Evolutionary conservation across 176 grass and related monocot genomes (phyloP).

Genomic region (Oryza officinalis): DNA sequence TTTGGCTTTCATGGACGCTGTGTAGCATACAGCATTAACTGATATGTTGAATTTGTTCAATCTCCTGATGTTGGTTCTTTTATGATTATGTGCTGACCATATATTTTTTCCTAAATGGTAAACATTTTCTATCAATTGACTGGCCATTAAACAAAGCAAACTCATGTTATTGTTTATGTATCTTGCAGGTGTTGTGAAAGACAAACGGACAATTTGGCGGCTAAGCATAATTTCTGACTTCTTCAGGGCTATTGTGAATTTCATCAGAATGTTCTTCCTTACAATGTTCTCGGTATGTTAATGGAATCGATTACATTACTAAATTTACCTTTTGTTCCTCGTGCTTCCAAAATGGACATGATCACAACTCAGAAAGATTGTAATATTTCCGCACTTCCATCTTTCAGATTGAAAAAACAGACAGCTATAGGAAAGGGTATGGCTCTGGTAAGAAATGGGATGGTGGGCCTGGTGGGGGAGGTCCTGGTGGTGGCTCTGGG

Average conservation of each 20-base stretch:
- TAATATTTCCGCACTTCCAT: background rate
- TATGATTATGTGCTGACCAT: background rate
- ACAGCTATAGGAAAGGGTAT: conserved; percentile 79
- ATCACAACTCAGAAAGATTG: background rate
- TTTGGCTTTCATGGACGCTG: background rate
- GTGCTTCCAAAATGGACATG: background rate
- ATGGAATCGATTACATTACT: background rate
- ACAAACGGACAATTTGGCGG: conserved; percentile 82
- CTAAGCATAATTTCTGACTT: conserved; percentile 95
- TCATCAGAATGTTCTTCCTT: conserved; percentile 65
- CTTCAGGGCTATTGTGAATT: conserved; percentile 72
- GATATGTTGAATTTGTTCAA: background rate
- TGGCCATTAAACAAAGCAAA: background rate
- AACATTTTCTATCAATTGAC: background rate
- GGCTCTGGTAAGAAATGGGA: conserved; percentile 94
- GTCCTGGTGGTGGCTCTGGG: conserved; percentile 60
- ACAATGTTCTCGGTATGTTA: conserved; percentile 92
- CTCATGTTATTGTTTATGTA: conserved; percentile 7
- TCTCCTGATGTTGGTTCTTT: background rate
- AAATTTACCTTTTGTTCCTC: conserved; percentile 14
- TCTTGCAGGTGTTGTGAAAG: conserved; percentile 87
- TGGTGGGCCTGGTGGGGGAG: conserved; percentile 89
- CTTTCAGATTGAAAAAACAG: conserved; percentile 76
- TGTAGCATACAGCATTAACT: background rate
- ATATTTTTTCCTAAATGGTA: background rate